A percentile compares a stretch with the other conserved stretches of the same genome.
Evolutionary conservation across 139 green algal species (phyloP).

Genomic region (Tetradesmus lagerheimii): DNA sequence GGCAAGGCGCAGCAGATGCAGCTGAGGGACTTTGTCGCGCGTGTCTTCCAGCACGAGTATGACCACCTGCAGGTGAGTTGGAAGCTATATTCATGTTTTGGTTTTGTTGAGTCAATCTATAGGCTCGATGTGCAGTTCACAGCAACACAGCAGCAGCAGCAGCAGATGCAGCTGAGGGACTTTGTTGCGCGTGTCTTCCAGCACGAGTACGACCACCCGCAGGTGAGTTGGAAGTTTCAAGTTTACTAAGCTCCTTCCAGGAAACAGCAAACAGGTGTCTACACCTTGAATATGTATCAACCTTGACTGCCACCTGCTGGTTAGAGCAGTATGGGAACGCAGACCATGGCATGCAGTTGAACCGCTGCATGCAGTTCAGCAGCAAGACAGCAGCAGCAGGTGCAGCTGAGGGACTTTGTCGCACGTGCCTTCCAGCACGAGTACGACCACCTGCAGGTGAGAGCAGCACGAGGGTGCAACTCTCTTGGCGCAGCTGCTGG

Average conservation of each 20-base stretch:
- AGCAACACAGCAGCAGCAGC: not conserved
- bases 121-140: too few relatives aligned
- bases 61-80: constrained; percentile 92
- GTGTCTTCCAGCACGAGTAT: constrained; percentile 99
- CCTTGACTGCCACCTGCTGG: too few relatives aligned
- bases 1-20: constrained; percentile 59
- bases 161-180: constrained; percentile 63
- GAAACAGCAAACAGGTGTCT: not conserved
- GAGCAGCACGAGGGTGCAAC: not conserved
- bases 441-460: constrained; percentile 95
- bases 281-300: too few relatives aligned
- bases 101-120: too few relatives aligned
- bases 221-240: constrained; percentile 77
- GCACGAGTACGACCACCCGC: constrained; percentile 98
- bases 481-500: too few relatives aligned
- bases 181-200: constrained; percentile 97
- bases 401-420: constrained; percentile 76
- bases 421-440: constrained; percentile 99
- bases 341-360: too few relatives aligned
- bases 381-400: not conserved
- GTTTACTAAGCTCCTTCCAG: not conserved
- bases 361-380: too few relatives aligned
- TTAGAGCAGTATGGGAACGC: too few relatives aligned
- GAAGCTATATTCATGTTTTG: not conserved
- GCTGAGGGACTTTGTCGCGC: constrained; percentile 82